Conservation (phyloP, 257 asterid genomes). For the Buddleja alternifolia region DNA sequence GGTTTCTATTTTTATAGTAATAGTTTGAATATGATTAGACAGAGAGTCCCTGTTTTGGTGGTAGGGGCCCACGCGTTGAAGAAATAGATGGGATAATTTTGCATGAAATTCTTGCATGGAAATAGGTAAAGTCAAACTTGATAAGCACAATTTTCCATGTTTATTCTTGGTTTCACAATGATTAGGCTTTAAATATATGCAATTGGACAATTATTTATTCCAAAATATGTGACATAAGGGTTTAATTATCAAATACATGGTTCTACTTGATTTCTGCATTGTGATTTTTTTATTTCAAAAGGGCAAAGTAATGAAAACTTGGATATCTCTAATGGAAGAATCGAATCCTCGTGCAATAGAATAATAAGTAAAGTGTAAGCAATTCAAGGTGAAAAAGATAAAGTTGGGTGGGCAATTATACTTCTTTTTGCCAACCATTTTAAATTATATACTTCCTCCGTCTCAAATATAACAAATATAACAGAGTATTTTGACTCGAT, state of each 20-base stretch:
- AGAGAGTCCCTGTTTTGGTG: constrained; percentile 15
- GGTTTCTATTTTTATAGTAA: constrained; percentile 15
- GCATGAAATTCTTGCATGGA: constrained; percentile 50
- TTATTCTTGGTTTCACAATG: constrained; percentile 34
- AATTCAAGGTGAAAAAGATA: background rate
- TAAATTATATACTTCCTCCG: too few species aligned
- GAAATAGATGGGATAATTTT: constrained; percentile 36
- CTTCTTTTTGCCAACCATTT: too few species aligned
- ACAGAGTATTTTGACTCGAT: too few species aligned
- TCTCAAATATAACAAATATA: too few species aligned
- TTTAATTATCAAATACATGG: background rate
- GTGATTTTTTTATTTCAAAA: background rate
- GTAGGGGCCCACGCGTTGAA: constrained; percentile 48
- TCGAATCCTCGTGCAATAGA: constrained; percentile 14
- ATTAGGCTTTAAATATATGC: constrained; percentile 18
- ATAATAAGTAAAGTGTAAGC: background rate
- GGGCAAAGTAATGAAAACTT: background rate
- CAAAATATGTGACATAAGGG: background rate
- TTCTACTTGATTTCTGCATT: background rate
- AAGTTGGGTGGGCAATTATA: background rate
- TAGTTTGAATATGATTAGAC: background rate
- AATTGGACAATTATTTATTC: constrained; percentile 13
- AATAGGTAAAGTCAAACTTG: constrained; percentile 45
- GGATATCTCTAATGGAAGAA: background rate
- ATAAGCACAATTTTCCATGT: constrained; percentile 33